Base-by-base conservation (phyloP, 331 rosid genomes). In the Phaseolus coccineus region DNA sequence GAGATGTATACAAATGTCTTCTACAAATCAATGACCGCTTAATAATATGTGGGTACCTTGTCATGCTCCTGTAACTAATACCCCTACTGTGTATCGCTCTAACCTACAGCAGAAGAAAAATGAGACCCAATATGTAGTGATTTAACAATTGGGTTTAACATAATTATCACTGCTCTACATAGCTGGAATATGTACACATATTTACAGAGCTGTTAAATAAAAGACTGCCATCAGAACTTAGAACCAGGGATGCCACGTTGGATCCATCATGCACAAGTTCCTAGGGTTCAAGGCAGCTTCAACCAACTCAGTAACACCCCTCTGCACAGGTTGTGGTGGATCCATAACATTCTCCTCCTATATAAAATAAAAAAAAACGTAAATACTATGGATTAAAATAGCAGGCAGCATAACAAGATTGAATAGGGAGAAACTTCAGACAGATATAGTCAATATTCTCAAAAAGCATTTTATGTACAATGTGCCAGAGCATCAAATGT, bases 241-340 rank as follows among this genome's bases (percentile, higher is more conserved):
- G 87, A 96, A 96, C 99, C 99, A 96, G 58, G 99, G 98, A 82
- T 96, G 99, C 99, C 99, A 96, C 10, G 99, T 96, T 3, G 99
- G 97, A 87, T 96, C 99, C 99, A 96, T 96, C 97, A 89, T 93
- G 91, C 99, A 96, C 86, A 96, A 82, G 85, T 93, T 91, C 90
- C 97, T 88, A 2, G 99, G 99, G 48, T 89, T 87, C 76, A 93
- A 83, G 75, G 99, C 99, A 59, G 99, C 98, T 76, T 96, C 97
- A 55, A 96, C 99, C 86, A 96, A 87, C 81, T 96, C 98, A 2
- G 93, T 87, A 39, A 96, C 99, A 44, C 98, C 97, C 83, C 91
- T 90, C 85, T 93, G 98, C 71, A 96, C 98, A 0, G 97, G 86
- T 69, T 90, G 98, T 5, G 96, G 98, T 37, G 93, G 96, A 39